Evolutionary conservation across 2,329 filamentous ascomycete genomes (phyloP).

Genomic region (Colletotrichum lentis): DNA sequence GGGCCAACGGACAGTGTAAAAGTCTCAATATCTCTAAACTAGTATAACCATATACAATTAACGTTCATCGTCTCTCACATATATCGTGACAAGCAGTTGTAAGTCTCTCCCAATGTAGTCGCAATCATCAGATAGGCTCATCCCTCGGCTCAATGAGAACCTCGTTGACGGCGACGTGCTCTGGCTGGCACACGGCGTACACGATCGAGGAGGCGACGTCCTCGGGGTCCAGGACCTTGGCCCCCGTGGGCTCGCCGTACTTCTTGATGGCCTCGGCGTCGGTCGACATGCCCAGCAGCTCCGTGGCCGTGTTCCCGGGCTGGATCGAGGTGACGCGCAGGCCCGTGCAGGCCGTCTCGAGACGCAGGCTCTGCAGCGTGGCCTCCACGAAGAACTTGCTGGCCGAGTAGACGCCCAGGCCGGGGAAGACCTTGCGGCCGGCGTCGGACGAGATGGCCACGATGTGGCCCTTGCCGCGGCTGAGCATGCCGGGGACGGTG

Average conservation of each 20-base stretch:
- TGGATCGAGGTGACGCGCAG: constrained; percentile 78
- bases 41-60: neutral
- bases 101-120: constrained; percentile 1
- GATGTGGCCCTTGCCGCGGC: constrained; percentile 74
- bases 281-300: constrained; percentile 76
- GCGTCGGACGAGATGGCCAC: constrained; percentile 85
- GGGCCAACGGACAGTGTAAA: no score
- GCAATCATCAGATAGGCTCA: constrained; percentile 68
- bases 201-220: constrained; percentile 78
- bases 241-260: constrained; percentile 77
- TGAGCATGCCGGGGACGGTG: constrained; percentile 75
- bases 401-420: constrained; percentile 81
- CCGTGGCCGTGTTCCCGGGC: constrained; percentile 79
- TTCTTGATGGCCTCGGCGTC: constrained; percentile 81
- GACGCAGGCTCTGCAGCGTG: constrained; percentile 75
- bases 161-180: constrained; percentile 82
- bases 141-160: constrained; percentile 80
- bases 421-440: constrained; percentile 82
- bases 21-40: neutral
- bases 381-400: constrained; percentile 88
- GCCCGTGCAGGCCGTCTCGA: constrained; percentile 79
- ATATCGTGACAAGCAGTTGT: neutral
- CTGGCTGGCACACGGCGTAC: constrained; percentile 76
- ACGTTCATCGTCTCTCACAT: neutral
- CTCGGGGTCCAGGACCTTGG: constrained; percentile 75